Base-by-base conservation (phyloP, 768 basidiomycete species). In the Mycena maculata region DNA sequence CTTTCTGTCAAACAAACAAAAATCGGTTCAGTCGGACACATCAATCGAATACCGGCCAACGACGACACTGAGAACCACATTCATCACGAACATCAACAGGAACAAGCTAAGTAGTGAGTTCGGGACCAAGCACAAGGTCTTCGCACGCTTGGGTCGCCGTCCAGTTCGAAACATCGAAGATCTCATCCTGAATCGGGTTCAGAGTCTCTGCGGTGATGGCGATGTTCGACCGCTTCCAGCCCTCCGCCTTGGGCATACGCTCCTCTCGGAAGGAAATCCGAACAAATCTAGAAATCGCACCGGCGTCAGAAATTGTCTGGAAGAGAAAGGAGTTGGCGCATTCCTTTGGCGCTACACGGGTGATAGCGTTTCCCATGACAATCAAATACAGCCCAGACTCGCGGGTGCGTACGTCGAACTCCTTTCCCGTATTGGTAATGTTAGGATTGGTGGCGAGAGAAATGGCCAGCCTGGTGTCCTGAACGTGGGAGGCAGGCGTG, bases 191-290 rank as follows among this genome's bases (percentile, higher is more conserved):
- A 20, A 57, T 30, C 16, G 25, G 18, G 9, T 45, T 25, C 56
- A 58, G 3, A 10, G 56, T 45, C 20, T 58, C 56, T 3, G 25
- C 23, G 20, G 39, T 56, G 54, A 42, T 56, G 27, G 25, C 18
- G 11, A n/a, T n/a, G 25, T 27, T 27, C 4, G 62, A 22, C 23
- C 28, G n/a, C 23, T 31, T 56, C 67, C 67, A 68, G 9, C 67
- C 67, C 31, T 68, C 67, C 8, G 45, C 61, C 23, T 61, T 33
- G 11, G 65, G 65, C 10, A 67, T 41, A 11, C 65, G 57, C 50
- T 67, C 65, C 31, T 67, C 65, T 4, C 65, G 33, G 65, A 67
- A 63, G 16, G 41, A 63, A 48, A 68, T 68, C 22, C 63, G 31
- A 12, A 68, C 66, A 49, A 68, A 68, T 44, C 65, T 61, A 50